These are phyloP conservation scores for Choiromyces venosus DNA, from an alignment of 495 filamentous ascomycete species.

Conservation along the genomic window DNA sequence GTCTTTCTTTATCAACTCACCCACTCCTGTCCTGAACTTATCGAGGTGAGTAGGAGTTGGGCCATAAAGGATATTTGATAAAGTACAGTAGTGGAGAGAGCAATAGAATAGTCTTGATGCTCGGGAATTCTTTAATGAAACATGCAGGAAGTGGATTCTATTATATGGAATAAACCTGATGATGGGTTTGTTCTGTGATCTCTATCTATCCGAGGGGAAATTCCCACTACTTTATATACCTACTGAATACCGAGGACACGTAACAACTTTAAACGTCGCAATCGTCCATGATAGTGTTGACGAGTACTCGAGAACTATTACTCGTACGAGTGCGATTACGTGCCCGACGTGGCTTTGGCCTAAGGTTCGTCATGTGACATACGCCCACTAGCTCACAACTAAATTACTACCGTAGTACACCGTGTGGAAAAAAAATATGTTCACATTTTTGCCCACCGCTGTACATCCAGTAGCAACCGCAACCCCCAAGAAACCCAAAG, in stretches of 20 bases:
- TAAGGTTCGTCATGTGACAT: neutral
- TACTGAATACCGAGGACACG: neutral
- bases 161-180: no score
- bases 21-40: no score
- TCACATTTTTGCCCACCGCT: no score
- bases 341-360: neutral
- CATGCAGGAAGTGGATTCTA: neutral
- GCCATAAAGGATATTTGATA: no score
- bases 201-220: neutral
- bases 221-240: neutral
- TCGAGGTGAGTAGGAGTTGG: no score
- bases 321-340: neutral
- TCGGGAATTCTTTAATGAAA: neutral
- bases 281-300: neutral
- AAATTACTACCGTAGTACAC: no score
- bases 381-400: no score
- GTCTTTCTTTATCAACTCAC: no score
- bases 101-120: neutral
- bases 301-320: neutral
- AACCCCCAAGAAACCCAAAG: no score
- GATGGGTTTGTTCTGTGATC: neutral
- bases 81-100: no score
- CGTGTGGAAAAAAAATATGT: no score
- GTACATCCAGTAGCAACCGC: no score
- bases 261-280: neutral